These are phyloP conservation scores for Flaveria trinervia DNA, from an alignment of 129 eudicot species.

Conservation along the genomic window DNA sequence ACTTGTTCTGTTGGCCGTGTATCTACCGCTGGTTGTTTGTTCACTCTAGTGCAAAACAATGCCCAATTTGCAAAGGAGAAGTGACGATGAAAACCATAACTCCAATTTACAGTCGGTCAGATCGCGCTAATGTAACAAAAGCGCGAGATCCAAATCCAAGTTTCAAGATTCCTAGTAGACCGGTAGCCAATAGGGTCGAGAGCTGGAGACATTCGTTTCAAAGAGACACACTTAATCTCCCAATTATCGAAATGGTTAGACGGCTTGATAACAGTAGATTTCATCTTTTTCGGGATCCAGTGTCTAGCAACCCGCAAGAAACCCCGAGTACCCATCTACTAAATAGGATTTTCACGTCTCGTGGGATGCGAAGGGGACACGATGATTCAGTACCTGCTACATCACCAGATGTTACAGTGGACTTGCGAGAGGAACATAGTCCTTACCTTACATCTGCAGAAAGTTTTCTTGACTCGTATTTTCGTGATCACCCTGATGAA, in stretches of 20 bases:
- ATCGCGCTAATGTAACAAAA: conserved; percentile 1
- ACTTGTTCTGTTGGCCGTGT: conserved; percentile 95
- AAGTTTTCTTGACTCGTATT: conserved; percentile 54
- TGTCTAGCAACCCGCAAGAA: conserved; percentile 25
- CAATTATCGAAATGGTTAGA: conserved; percentile 36
- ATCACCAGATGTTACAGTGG: conserved; percentile 48
- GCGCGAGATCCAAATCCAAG: conserved; percentile 7
- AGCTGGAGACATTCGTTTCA: conserved; percentile 38
- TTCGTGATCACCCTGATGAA: conserved; percentile 46
- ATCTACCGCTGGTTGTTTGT: conserved; percentile 76
- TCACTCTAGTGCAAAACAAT: conserved; percentile 79
- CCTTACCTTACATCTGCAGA: conserved; percentile 60
- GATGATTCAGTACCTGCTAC: conserved; percentile 22
- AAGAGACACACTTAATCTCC: conserved; percentile 21
- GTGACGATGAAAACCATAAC: conserved; percentile 69
- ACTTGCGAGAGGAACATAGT: conserved; percentile 41
- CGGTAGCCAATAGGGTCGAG: conserved; percentile 33
- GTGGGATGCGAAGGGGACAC: conserved; percentile 29
- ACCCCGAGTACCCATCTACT: conserved; percentile 12
- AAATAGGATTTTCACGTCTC: conserved; percentile 33
- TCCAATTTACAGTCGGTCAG: conserved; percentile 81
- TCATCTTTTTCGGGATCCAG: conserved; percentile 22
- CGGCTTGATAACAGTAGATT: conserved; percentile 36
- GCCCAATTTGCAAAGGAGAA: conserved; percentile 97
- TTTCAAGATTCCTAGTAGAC: conserved; percentile 39